phyloP scores from a whole-genome alignment of 2,329 filamentous ascomycete genomes.

The Furcasterigmium furcatum region DNA sequence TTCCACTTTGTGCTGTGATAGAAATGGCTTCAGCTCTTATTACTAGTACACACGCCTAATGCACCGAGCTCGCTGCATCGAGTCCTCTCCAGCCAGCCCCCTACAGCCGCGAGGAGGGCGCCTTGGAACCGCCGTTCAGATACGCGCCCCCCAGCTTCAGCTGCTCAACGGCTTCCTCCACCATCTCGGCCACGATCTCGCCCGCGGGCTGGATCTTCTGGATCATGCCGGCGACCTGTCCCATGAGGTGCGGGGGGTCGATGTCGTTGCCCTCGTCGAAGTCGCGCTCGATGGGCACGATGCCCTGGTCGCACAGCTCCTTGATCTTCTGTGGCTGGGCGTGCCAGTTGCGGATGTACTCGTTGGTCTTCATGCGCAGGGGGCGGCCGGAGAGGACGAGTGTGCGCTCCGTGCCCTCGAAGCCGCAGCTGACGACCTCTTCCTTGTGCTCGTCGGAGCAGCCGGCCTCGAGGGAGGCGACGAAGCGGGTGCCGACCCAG shows the following conservation, averaged over 20 bases:
- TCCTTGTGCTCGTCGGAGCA: slow-evolving; percentile 81
- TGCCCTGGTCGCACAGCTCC: slow-evolving; percentile 69
- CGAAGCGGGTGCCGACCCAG: slow-evolving; percentile 93
- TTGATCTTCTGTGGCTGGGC: slow-evolving; percentile 69
- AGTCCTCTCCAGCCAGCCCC: too few species aligned
- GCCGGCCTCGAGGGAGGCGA: slow-evolving; percentile 77
- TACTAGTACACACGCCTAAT: too few species aligned
- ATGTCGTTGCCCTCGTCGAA: slow-evolving; percentile 79
- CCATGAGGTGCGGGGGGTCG: slow-evolving; percentile 89
- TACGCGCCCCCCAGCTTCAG: slow-evolving; percentile 61
- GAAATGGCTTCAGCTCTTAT: too few species aligned
- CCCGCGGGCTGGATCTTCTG: slow-evolving; percentile 74
- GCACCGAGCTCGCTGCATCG: too few species aligned
- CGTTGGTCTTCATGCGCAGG: slow-evolving; percentile 75
- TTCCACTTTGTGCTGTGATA: too few species aligned
- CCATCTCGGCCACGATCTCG: slow-evolving; percentile 89
- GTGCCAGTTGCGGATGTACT: slow-evolving; percentile 83
- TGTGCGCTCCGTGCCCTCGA: slow-evolving; percentile 78
- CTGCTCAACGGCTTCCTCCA: slow-evolving; percentile 68
- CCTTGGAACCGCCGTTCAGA: slow-evolving; percentile 31
- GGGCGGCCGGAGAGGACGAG: slow-evolving; percentile 81
- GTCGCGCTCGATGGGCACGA: slow-evolving; percentile 81
- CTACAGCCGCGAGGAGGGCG: neutral
- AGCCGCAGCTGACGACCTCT: slow-evolving; percentile 74
- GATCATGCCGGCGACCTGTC: slow-evolving; percentile 83